phyloP scores from a whole-genome alignment of 2,329 filamentous ascomycete species.

The Zalaria obscura region DNA sequence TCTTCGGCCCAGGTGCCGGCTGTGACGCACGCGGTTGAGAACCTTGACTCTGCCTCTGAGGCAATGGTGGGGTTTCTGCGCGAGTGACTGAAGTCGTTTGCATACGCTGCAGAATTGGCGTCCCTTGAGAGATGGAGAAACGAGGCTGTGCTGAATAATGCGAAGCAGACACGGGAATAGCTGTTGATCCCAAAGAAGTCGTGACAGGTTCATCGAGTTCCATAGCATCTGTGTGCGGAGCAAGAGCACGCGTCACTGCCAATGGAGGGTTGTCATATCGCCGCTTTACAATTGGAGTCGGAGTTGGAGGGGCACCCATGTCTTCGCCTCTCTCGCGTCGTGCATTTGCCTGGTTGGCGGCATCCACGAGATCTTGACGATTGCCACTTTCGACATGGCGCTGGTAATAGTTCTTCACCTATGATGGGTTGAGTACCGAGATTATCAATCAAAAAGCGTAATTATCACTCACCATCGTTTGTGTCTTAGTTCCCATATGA shows the following conservation, averaged over 20 bases:
- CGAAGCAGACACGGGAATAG: slow-evolving; percentile 1
- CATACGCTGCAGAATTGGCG: slow-evolving; percentile 14
- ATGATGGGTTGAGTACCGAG: slow-evolving; percentile 4
- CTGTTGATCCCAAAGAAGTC: slow-evolving; percentile 2
- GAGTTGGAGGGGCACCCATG: slow-evolving; percentile 32
- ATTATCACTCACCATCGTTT: slow-evolving; percentile 57
- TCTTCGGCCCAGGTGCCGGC: slow-evolving; percentile 15
- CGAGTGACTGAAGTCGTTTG: slow-evolving; percentile 11
- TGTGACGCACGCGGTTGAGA: slow-evolving; percentile 7
- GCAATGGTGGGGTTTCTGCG: slow-evolving; percentile 8
- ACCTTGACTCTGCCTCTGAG: slow-evolving; percentile 1
- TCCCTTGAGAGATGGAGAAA: slow-evolving; percentile 15
- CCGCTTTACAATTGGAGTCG: slow-evolving; percentile 31
- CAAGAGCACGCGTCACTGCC: slow-evolving; percentile 25
- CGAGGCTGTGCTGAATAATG: slow-evolving; percentile 13
- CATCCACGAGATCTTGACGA: slow-evolving; percentile 23
- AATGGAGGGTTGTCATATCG: slow-evolving; percentile 28
- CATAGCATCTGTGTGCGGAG: slow-evolving; percentile 26
- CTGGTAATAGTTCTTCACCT: slow-evolving; percentile 34
- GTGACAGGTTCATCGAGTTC: slow-evolving; percentile 24
- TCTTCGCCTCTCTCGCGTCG: slow-evolving; percentile 29
- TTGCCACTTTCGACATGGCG: slow-evolving; percentile 30
- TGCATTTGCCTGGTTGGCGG: slow-evolving; percentile 27
- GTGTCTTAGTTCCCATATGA: slow-evolving; percentile 72
- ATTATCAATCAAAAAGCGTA: not conserved